Conservation (phyloP, 2,329 filamentous ascomycete species). For the Thielaviopsis populi region DNA sequence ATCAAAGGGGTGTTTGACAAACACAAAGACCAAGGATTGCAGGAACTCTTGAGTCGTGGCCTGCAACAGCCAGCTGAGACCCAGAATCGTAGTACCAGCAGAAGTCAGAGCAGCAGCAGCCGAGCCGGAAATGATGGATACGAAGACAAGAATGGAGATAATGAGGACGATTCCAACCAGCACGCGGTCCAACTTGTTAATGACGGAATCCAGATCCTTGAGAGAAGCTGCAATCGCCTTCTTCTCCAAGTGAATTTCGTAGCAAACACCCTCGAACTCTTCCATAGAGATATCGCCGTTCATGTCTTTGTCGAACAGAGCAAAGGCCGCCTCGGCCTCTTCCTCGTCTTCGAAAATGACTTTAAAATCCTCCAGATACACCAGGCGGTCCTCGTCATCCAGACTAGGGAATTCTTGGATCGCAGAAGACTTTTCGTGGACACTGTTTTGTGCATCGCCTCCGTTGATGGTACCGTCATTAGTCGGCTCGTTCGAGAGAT, state of each 20-base stretch:
- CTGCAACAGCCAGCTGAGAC: constrained; percentile 82
- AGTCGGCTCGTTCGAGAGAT: background rate
- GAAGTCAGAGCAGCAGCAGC: constrained; percentile 86
- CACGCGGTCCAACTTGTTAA: constrained; percentile 75
- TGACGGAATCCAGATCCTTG: constrained; percentile 88
- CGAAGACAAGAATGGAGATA: constrained; percentile 70
- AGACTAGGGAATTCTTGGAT: constrained; percentile 28
- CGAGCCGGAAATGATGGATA: constrained; percentile 77
- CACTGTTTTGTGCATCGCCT: background rate
- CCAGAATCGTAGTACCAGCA: constrained; percentile 72
- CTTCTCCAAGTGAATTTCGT: constrained; percentile 85
- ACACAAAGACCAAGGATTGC: constrained; percentile 87
- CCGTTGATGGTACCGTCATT: constrained; percentile 3
- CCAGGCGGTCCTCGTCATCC: constrained; percentile 54
- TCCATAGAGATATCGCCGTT: constrained; percentile 95
- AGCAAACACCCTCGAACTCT: constrained; percentile 81
- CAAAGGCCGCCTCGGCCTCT: constrained; percentile 76
- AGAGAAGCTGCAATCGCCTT: constrained; percentile 90
- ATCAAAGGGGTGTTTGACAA: constrained; percentile 94
- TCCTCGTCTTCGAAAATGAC: constrained; percentile 67
- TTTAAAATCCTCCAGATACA: constrained; percentile 63
- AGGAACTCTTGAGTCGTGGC: constrained; percentile 89
- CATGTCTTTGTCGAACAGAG: constrained; percentile 89
- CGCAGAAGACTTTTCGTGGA: constrained; percentile 11
- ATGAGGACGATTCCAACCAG: constrained; percentile 75